These are phyloP conservation scores for Hypericum perforatum DNA, from an alignment of 345 rosid species.

Conservation along the genomic window DNA sequence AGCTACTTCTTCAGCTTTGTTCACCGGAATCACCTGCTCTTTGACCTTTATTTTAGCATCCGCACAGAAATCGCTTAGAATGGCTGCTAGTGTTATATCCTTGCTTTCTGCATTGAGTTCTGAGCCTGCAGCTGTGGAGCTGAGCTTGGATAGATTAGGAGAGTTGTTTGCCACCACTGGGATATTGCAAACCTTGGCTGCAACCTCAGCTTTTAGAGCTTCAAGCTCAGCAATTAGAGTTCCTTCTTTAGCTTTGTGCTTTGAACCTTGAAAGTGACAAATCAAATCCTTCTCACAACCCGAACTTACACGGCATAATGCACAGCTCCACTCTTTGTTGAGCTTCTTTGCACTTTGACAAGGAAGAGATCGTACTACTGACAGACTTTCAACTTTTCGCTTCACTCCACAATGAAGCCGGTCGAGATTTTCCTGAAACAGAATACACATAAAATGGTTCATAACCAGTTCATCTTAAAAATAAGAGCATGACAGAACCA, in stretches of 20 bases:
- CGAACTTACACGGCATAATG: constrained; percentile 33
- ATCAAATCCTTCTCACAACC: constrained; percentile 32
- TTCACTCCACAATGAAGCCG: constrained; percentile 26
- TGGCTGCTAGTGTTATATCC: not conserved
- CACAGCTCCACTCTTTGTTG: constrained; percentile 40
- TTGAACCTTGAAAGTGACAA: constrained; percentile 35
- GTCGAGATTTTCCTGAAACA: constrained; percentile 46
- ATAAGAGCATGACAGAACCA: not conserved
- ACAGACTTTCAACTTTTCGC: constrained; percentile 28
- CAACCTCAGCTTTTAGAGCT: constrained; percentile 15
- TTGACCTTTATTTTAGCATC: no score
- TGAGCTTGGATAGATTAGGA: constrained; percentile 8
- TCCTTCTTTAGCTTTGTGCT: constrained; percentile 29
- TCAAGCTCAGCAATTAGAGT: not conserved
- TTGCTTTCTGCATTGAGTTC: no score
- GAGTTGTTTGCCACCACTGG: constrained; percentile 6
- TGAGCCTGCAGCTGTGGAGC: not conserved
- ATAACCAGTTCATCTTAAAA: constrained; percentile 5
- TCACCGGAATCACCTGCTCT: no score
- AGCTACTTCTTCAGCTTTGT: no score
- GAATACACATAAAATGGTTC: constrained; percentile 9
- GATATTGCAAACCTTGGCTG: not conserved
- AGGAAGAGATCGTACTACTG: constrained; percentile 12
- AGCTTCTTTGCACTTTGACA: constrained; percentile 14
- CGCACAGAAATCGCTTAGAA: no score